Conservation (phyloP, 176 grass and related monocot species). For the Paspalum notatum region DNA sequence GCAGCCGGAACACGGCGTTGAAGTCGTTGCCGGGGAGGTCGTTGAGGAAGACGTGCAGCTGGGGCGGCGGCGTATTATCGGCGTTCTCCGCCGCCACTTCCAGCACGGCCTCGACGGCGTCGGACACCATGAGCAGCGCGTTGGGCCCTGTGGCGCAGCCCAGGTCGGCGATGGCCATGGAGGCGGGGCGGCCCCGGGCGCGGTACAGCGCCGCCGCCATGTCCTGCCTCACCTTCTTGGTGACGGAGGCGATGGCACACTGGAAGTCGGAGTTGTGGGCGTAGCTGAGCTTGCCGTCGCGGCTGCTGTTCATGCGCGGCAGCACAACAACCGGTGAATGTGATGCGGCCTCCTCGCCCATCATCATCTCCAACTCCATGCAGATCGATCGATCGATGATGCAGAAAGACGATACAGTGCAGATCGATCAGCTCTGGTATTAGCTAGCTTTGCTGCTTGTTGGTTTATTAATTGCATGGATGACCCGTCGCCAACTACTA, state of each 20-base stretch:
- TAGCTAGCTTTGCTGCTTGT: too few relatives aligned
- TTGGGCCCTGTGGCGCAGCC: conserved; percentile 57
- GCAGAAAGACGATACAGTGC: too few relatives aligned
- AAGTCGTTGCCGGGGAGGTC: conserved; percentile 62
- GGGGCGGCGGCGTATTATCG: not conserved
- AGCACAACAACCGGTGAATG: not conserved
- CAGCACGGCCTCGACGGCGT: conserved; percentile 41
- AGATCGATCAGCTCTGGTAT: too few relatives aligned
- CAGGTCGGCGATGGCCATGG: conserved; percentile 51
- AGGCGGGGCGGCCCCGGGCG: not conserved
- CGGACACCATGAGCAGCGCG: conserved; percentile 32
- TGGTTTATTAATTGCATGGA: too few relatives aligned
- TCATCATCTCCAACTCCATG: too few relatives aligned
- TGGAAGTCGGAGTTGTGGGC: conserved; percentile 53
- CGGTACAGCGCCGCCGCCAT: conserved; percentile 19
- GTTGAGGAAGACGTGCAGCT: conserved; percentile 47
- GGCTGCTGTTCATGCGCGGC: conserved; percentile 26
- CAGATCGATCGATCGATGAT: too few relatives aligned
- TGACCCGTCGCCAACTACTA: too few relatives aligned
- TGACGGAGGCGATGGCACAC: conserved; percentile 30
- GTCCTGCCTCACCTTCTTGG: conserved; percentile 15
- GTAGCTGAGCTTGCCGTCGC: conserved; percentile 37
- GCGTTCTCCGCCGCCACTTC: not conserved
- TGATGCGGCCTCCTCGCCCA: too few relatives aligned
- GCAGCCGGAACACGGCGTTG: conserved; percentile 39